phyloP scores from a whole-genome alignment of 2,329 filamentous ascomycete species.

The Endothia cerciana region DNA sequence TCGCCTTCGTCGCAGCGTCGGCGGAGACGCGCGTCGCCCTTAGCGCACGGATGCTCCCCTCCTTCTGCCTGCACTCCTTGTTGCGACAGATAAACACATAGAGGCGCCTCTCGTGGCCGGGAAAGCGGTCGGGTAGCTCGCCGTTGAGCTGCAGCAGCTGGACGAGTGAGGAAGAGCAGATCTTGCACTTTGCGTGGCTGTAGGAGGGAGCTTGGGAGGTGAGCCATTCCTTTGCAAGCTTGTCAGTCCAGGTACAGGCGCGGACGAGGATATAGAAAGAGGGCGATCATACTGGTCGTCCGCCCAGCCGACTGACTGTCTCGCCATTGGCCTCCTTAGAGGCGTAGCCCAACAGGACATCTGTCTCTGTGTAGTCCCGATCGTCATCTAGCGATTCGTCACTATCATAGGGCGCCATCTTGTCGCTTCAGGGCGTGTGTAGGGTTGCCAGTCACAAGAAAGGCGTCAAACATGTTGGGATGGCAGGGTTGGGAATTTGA shows the following conservation, averaged over 20 bases:
- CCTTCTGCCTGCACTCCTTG: conserved; percentile 78
- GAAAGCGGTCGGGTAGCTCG: conserved; percentile 84
- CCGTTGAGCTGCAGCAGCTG: conserved; percentile 90
- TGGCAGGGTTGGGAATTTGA: conserved; percentile 28
- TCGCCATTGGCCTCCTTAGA: conserved; percentile 80
- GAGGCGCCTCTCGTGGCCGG: conserved; percentile 82
- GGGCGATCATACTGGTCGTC: conserved; percentile 70
- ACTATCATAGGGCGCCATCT: conserved; percentile 81
- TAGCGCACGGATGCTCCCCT: conserved; percentile 78
- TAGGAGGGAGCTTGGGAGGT: conserved; percentile 75
- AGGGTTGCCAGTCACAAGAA: conserved; percentile 24
- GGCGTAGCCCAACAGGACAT: conserved; percentile 88
- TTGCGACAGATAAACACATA: conserved; percentile 84
- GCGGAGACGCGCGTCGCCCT: conserved; percentile 66
- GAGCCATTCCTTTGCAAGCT: conserved; percentile 73
- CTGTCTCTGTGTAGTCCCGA: conserved; percentile 76
- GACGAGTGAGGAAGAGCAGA: conserved; percentile 82
- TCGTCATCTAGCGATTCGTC: conserved; percentile 77
- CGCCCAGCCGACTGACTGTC: conserved; percentile 84
- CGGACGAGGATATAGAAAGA: neutral
- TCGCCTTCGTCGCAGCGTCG: conserved; percentile 39
- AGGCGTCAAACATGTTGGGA: neutral
- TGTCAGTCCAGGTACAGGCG: conserved; percentile 21
- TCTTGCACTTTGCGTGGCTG: conserved; percentile 79
- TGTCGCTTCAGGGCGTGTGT: conserved; percentile 2